Percentiles rank a stretch among this genome's conserved stretches.
These are phyloP conservation scores for Amesomyces nigricolor DNA, from an alignment of 2,329 filamentous ascomycete genomes.

Conservation along the genomic window DNA sequence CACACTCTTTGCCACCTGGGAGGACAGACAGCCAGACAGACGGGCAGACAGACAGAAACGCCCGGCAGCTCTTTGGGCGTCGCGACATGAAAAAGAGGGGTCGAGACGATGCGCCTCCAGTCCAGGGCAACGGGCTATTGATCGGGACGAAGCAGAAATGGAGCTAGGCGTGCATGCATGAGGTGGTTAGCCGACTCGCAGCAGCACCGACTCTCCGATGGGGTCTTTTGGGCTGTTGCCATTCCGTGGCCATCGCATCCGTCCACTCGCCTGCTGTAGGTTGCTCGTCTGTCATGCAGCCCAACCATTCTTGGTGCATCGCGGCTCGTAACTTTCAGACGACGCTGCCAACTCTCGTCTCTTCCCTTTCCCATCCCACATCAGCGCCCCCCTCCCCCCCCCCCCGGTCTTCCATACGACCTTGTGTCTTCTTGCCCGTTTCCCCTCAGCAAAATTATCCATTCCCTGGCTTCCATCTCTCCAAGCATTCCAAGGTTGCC, in stretches of 20 bases:
- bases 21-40: too few relatives aligned
- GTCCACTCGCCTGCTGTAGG: background rate
- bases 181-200: background rate
- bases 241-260: background rate
- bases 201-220: too few relatives aligned
- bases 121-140: too few relatives aligned
- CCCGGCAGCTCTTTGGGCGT: too few relatives aligned
- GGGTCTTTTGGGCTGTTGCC: background rate
- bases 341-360: constrained; percentile 12
- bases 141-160: too few relatives aligned
- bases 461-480: background rate
- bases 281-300: constrained; percentile 3
- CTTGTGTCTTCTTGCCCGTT: too few relatives aligned
- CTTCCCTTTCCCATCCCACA: too few relatives aligned
- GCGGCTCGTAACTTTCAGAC: constrained; percentile 1
- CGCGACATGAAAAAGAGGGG: too few relatives aligned
- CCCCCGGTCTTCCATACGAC: background rate
- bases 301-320: constrained; percentile 7
- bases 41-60: too few relatives aligned
- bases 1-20: too few relatives aligned
- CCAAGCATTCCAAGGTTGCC: background rate
- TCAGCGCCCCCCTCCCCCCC: background rate
- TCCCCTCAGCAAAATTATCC: background rate
- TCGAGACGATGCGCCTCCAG: too few relatives aligned
- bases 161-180: too few relatives aligned